Evolutionary conservation across 2,329 filamentous ascomycete genomes (phyloP).

Genomic region (Claviceps humidiphila): DNA sequence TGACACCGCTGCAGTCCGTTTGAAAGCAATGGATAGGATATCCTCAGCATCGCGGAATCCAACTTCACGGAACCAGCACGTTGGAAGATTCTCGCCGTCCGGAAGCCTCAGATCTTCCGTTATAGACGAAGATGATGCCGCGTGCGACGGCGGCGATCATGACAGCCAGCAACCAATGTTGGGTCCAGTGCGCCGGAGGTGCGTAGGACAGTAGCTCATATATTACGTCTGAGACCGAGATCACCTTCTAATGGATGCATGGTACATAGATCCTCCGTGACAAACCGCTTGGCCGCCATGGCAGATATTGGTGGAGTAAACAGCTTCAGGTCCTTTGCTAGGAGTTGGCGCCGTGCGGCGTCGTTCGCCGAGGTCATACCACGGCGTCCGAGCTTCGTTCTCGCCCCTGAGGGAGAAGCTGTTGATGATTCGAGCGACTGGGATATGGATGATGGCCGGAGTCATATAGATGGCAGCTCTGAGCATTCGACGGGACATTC

Average conservation of each 20-base stretch:
- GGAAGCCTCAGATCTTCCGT: slow-evolving; percentile 30
- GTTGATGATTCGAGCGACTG: slow-evolving; percentile 11
- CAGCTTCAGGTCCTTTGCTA: slow-evolving; percentile 84
- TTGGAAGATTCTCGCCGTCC: slow-evolving; percentile 27
- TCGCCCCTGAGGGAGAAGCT: slow-evolving; percentile 38
- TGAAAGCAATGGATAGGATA: not conserved
- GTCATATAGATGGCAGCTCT: slow-evolving; percentile 23
- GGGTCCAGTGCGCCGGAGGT: slow-evolving; percentile 19
- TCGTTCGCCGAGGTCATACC: slow-evolving; percentile 80
- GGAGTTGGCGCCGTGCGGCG: slow-evolving; percentile 83
- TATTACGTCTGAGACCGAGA: no score
- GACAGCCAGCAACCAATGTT: slow-evolving; percentile 16
- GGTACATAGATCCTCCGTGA: slow-evolving; percentile 40
- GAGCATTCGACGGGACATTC: slow-evolving; percentile 31
- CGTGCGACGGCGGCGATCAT: slow-evolving; percentile 27
- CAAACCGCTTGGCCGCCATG: slow-evolving; percentile 41
- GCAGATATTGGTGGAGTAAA: slow-evolving; percentile 79
- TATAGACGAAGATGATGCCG: slow-evolving; percentile 31
- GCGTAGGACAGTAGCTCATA: not conserved
- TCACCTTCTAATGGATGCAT: not conserved
- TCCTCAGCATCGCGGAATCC: slow-evolving; percentile 20
- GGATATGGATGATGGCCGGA: slow-evolving; percentile 27
- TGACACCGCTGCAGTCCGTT: not conserved
- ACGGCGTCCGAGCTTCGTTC: slow-evolving; percentile 60
- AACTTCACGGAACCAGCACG: slow-evolving; percentile 33